Evolutionary conservation across 345 rosid genomes (phyloP).

Genomic region (Moricandia moricandioides): DNA sequence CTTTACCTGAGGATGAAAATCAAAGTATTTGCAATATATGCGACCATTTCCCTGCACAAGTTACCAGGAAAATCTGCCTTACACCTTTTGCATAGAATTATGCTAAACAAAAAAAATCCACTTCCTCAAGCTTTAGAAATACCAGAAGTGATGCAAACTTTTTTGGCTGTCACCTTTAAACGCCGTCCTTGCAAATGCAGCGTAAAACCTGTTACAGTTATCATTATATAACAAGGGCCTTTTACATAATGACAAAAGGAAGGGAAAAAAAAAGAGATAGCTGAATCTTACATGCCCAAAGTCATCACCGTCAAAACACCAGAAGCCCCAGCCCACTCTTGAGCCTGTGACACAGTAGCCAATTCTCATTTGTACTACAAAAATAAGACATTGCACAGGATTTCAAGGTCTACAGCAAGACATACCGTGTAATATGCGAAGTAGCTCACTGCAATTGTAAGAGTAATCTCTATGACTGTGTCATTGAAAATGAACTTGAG

Average conservation of each 20-base stretch:
- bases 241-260: constrained; percentile 9
- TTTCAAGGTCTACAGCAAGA: constrained; percentile 30
- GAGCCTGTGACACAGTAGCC: constrained; percentile 59
- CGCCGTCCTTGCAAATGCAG: constrained; percentile 87
- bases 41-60: constrained; percentile 86
- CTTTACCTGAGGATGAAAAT: constrained; percentile 91
- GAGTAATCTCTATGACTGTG: constrained; percentile 82
- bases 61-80: neutral
- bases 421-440: constrained; percentile 81
- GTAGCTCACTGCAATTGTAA: constrained; percentile 95
- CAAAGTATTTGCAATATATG: constrained; percentile 93
- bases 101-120: neutral
- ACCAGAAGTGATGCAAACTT: constrained; percentile 97
- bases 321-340: constrained; percentile 79
- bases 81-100: constrained; percentile 3
- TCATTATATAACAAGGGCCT: neutral
- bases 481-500: constrained; percentile 90
- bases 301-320: constrained; percentile 98
- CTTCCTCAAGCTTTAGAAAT: constrained; percentile 25
- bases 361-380: constrained; percentile 13
- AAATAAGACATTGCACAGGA: neutral
- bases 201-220: constrained; percentile 68
- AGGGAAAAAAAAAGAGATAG: neutral
- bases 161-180: constrained; percentile 92
- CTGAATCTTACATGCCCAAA: constrained; percentile 81